Percentiles rank a stretch among this genome's conserved stretches.
These are phyloP conservation scores for Pichia nanzhaoensis DNA, from an alignment of 805 yeast species.

Conservation along the genomic window DNA sequence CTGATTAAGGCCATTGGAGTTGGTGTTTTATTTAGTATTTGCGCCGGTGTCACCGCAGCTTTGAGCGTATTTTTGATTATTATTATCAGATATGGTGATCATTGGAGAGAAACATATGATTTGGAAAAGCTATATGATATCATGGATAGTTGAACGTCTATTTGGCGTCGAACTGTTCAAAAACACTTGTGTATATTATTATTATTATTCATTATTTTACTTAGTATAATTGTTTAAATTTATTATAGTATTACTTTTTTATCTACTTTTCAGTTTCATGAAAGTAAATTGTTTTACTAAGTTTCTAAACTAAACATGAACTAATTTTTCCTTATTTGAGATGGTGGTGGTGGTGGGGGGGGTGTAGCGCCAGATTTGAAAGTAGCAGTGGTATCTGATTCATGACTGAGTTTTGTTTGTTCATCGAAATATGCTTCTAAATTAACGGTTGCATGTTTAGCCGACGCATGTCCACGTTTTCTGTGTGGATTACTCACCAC, in stretches of 20 bases:
- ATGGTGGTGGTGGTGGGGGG: constrained; percentile 7
- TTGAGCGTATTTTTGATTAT: constrained; percentile 37
- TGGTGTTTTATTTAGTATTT: constrained; percentile 64
- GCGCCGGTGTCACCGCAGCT: constrained; percentile 49
- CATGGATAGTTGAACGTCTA: constrained; percentile 24
- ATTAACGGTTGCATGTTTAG: constrained; percentile 19
- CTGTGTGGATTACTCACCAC: constrained; percentile 6
- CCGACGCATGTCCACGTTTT: constrained; percentile 2
- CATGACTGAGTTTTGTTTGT: constrained; percentile 36
- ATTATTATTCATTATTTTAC: not conserved
- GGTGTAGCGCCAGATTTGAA: not conserved
- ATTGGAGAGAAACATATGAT: constrained; percentile 59
- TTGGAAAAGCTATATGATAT: constrained; percentile 50
- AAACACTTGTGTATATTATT: not conserved
- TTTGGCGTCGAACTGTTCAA: not conserved
- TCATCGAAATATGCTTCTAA: constrained; percentile 35
- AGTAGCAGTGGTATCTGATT: constrained; percentile 27
- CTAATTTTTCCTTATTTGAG: constrained; percentile 6
- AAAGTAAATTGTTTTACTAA: too few relatives aligned
- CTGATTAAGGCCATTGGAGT: constrained; percentile 57
- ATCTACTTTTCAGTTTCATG: too few relatives aligned
- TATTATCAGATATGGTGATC: constrained; percentile 49
- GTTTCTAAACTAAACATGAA: not conserved
- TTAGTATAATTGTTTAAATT: not conserved
- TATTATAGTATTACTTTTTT: not conserved